These are phyloP conservation scores for Hanseniaspora jakobsenii DNA, from an alignment of 805 yeast genomes.

Conservation along the genomic window DNA sequence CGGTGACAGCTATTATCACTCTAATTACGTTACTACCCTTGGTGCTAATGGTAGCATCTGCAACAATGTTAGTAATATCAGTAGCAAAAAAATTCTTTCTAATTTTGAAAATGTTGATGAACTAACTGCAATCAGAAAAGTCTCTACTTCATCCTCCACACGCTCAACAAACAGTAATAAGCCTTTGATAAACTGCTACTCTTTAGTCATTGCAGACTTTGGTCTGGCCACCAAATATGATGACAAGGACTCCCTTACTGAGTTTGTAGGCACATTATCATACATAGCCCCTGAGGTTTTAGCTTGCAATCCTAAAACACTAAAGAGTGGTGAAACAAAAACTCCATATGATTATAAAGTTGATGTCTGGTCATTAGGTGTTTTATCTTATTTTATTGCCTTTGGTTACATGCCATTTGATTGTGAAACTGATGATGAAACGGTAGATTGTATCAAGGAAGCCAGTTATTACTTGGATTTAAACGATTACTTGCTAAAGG, in stretches of 20 bases:
- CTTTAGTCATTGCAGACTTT: constrained; percentile 33
- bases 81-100: too few relatives aligned
- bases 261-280: constrained; percentile 55
- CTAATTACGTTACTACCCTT: too few relatives aligned
- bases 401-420: constrained; percentile 72
- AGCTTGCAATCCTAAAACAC: constrained; percentile 25
- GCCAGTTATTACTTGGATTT: constrained; percentile 55
- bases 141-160: constrained; percentile 37
- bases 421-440: constrained; percentile 57
- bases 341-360: constrained; percentile 44
- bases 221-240: constrained; percentile 46
- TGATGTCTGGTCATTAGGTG: constrained; percentile 71
- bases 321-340: constrained; percentile 16
- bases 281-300: constrained; percentile 67
- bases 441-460: constrained; percentile 45
- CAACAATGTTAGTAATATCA: too few relatives aligned
- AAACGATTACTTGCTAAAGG: constrained; percentile 49
- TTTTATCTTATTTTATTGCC: constrained; percentile 54
- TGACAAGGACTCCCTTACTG: constrained; percentile 30
- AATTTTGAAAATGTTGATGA: constrained; percentile 22
- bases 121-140: constrained; percentile 31
- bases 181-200: constrained; percentile 26
- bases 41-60: too few relatives aligned
- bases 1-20: too few relatives aligned
- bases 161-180: constrained; percentile 45